Conservation (phyloP, 352 stramenopile species). For the Lagenidium giganteum region DNA sequence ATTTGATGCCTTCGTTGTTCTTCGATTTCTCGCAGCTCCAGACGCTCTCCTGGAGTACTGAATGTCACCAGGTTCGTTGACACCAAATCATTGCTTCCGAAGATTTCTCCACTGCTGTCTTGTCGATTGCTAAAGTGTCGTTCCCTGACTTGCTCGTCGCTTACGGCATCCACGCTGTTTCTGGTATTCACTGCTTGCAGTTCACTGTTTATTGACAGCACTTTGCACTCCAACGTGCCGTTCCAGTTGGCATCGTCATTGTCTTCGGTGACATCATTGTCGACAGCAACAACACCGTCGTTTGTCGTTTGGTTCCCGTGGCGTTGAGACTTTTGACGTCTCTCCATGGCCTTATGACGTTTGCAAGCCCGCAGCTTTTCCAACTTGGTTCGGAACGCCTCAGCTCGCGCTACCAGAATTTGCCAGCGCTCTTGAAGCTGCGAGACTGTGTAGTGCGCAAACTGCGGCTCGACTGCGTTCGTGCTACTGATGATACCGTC, state of each 20-base stretch:
- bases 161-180: no score
- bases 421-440: slow-evolving; percentile 46
- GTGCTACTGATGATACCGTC: slow-evolving; percentile 29
- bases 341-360: slow-evolving; percentile 33
- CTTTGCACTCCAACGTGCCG: slow-evolving; percentile 41
- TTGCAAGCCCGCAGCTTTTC: slow-evolving; percentile 39
- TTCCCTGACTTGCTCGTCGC: no score
- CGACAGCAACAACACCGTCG: no score
- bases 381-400: slow-evolving; percentile 44
- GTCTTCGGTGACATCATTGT: slow-evolving; percentile 14
- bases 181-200: slow-evolving; percentile 32
- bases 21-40: slow-evolving; percentile 37
- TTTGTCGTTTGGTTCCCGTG: no score
- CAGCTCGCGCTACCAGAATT: slow-evolving; percentile 34
- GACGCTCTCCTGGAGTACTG: slow-evolving; percentile 35
- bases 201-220: slow-evolving; percentile 35
- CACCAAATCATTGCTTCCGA: no score
- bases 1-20: slow-evolving; percentile 37
- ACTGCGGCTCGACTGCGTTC: slow-evolving; percentile 32
- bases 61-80: no score
- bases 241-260: slow-evolving; percentile 15
- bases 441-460: slow-evolving; percentile 37
- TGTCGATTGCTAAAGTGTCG: slow-evolving; percentile 4
- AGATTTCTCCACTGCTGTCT: background rate
- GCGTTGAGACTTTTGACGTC: no score